Percentiles rank a stretch among this genome's conserved stretches.
These are phyloP conservation scores for Globisporangium alternatum DNA, from an alignment of 352 stramenopile species.

Conservation along the genomic window DNA sequence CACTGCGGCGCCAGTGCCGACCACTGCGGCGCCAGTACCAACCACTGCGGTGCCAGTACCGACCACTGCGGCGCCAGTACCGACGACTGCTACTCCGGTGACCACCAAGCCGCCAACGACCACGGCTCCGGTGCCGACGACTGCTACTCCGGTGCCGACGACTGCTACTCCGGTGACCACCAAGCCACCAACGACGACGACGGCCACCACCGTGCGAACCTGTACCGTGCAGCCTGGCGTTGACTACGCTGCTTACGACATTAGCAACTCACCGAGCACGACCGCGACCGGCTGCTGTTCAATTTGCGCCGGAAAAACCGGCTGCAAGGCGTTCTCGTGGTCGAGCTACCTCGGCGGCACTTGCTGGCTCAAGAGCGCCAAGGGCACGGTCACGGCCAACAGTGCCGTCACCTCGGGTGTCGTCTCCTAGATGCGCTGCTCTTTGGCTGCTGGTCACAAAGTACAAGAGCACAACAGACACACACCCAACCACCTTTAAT, in stretches of 20 bases:
- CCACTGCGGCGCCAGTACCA: not conserved
- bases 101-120: too few species aligned
- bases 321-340: conserved; percentile 44
- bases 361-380: conserved; percentile 56
- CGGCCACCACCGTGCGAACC: not conserved
- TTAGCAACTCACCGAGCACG: conserved; percentile 12
- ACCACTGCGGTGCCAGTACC: not conserved
- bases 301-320: conserved; percentile 4
- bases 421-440: not conserved
- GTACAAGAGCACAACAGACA: not conserved
- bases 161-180: too few species aligned
- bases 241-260: conserved; percentile 22
- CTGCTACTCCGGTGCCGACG: too few species aligned
- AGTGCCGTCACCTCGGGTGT: not conserved
- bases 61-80: not conserved
- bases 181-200: too few species aligned
- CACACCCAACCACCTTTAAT: too few species aligned
- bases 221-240: conserved; percentile 15
- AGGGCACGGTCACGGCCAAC: conserved; percentile 3
- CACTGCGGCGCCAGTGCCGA: not conserved
- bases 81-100: not conserved
- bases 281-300: conserved; percentile 13
- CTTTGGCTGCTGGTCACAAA: not conserved
- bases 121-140: not conserved
- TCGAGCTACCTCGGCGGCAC: conserved; percentile 40